These are phyloP conservation scores for Monosporascus sp. DNA, from an alignment of 2,329 filamentous ascomycete species.

Conservation along the genomic window DNA sequence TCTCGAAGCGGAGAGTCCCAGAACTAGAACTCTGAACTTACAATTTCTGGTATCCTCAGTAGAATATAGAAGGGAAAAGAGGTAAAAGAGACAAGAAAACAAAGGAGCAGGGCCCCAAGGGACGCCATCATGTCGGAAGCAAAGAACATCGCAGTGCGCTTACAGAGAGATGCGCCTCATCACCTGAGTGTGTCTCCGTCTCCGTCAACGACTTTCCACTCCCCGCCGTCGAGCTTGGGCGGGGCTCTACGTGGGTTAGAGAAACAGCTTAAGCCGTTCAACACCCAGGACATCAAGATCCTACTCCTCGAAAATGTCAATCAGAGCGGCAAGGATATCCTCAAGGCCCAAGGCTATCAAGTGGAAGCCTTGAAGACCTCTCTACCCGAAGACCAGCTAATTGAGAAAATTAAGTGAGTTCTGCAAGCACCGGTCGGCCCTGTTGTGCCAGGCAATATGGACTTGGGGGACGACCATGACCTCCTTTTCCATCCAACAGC, in stretches of 20 bases:
- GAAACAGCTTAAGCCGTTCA: slow-evolving; percentile 91
- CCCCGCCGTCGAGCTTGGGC: slow-evolving; percentile 61
- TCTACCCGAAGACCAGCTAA: slow-evolving; percentile 85
- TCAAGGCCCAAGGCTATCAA: slow-evolving; percentile 85
- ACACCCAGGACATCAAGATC: slow-evolving; percentile 94
- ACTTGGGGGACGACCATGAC: background rate
- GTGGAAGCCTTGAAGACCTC: slow-evolving; percentile 89
- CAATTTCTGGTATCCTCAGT: background rate
- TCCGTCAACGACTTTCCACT: slow-evolving; percentile 69
- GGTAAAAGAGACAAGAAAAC: background rate
- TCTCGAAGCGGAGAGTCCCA: background rate
- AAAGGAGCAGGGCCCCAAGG: background rate
- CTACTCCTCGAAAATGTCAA: slow-evolving; percentile 95
- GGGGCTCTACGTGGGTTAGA: slow-evolving; percentile 40
- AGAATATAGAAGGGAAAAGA: background rate
- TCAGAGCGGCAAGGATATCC: slow-evolving; percentile 76
- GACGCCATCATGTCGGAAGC: slow-evolving; percentile 36
- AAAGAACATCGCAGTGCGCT: slow-evolving; percentile 42
- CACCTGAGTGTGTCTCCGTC: slow-evolving; percentile 72
- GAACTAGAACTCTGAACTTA: background rate
- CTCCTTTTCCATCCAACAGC: background rate
- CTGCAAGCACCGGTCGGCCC: slow-evolving; percentile 2
- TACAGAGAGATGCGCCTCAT: slow-evolving; percentile 41
- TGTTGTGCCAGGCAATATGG: background rate
- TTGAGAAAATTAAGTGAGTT: slow-evolving; percentile 86